Evolutionary conservation across 1,284 basidiomycete genomes (phyloP).

Genomic region (Thecaphora thlaspeos): DNA sequence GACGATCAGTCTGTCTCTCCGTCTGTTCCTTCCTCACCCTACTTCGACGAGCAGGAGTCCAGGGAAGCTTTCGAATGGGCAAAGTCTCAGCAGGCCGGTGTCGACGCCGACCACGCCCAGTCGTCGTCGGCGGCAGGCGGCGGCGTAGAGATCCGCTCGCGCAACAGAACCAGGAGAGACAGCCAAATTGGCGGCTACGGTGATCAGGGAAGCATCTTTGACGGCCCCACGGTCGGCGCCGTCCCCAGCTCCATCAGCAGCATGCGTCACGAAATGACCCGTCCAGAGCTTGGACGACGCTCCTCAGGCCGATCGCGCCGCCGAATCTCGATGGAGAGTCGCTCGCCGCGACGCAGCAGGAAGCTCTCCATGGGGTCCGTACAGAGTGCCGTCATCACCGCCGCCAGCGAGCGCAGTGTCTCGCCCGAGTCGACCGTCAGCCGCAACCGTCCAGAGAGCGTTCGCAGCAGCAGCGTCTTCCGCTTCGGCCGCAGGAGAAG

Average conservation of each 20-base stretch:
- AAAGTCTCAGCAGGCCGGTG: slow-evolving; percentile 13
- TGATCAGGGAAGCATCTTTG: slow-evolving; percentile 50
- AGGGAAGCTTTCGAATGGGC: slow-evolving; percentile 49
- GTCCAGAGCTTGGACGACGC: slow-evolving; percentile 38
- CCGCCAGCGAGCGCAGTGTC: slow-evolving; percentile 27
- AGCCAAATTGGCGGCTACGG: slow-evolving; percentile 56
- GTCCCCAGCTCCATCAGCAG: slow-evolving; percentile 52
- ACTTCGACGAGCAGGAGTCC: slow-evolving; percentile 53
- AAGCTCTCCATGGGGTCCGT: slow-evolving; percentile 25
- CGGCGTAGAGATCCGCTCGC: slow-evolving; percentile 9
- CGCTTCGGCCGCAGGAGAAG: slow-evolving; percentile 29
- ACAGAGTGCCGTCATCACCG: slow-evolving; percentile 29
- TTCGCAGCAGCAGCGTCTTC: slow-evolving; percentile 36
- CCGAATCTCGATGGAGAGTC: slow-evolving; percentile 45
- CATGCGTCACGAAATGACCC: slow-evolving; percentile 38
- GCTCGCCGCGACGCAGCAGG: slow-evolving; percentile 30
- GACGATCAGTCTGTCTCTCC: slow-evolving; percentile 3
- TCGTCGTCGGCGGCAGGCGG: not conserved
- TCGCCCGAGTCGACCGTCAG: slow-evolving; percentile 29
- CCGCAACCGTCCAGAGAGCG: slow-evolving; percentile 30
- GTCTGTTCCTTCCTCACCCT: slow-evolving; percentile 40
- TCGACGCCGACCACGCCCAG: not conserved
- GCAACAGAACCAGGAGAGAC: slow-evolving; percentile 36
- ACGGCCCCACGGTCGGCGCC: slow-evolving; percentile 51
- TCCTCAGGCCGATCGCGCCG: slow-evolving; percentile 41